Base-by-base conservation (phyloP, 2,329 filamentous ascomycete genomes). In the Myriosclerotinia scirpicola region DNA sequence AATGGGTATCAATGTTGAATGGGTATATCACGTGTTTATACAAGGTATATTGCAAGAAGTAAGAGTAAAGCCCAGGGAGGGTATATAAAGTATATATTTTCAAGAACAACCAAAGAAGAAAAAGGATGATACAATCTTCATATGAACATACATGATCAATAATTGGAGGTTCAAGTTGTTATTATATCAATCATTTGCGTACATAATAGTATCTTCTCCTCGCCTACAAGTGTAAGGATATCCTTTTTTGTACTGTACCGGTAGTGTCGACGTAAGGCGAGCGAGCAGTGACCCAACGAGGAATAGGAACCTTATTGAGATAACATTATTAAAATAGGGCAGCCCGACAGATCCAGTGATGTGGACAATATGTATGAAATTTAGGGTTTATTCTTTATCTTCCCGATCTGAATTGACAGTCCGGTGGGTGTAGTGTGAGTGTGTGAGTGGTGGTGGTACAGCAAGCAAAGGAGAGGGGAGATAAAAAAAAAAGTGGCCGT, bases 221-320 rank as follows among this genome's bases (percentile, higher is more conserved):
- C 61, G 61, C 61, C 52, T 64, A 64, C 36, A 20, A 38, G 26
- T 8, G 61, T 22, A 36, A 56, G 36, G 26, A 64, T 56, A 54
- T 36, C 61, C 61, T 42, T 34, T 56, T 64, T 64, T 44, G 61
- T 56, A 46, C 14, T 58, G 9, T 58, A 42, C 14, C 38, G 55
- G 30, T 34, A 34, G 4, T 34, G 30, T 34, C 4, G 44, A 38
- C 56, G 61, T 38, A 60, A 50, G 56, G 44, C 30, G 56, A 60
- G 56, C 56, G 56, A 60, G 56, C 44, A 22, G 22, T 38, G 20
- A 60, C 56, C 44, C 30, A 50, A 60, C 44, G 30, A 38, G 58
- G 58, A 60, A 34, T 60, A 44, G 58, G 58, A 60, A 60, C 44
- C 20, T 12, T 38, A 46, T 30, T 30, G 22, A 14, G 12, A 50